These are phyloP conservation scores for Schwanniomyces vanrijiae DNA, from an alignment of 805 yeast species.

Conservation along the genomic window DNA sequence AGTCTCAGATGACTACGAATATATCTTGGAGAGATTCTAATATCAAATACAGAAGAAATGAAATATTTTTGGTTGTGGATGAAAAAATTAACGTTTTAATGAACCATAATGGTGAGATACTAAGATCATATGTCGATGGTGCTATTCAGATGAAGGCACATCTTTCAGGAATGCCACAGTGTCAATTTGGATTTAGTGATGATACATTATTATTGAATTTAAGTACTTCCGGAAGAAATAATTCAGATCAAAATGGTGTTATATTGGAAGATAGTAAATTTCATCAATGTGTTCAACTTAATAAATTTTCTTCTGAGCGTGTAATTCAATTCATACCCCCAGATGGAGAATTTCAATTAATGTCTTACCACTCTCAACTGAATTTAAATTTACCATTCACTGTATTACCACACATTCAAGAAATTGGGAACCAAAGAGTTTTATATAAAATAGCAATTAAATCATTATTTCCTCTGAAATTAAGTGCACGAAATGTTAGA, in stretches of 20 bases:
- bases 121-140: constrained; percentile 77
- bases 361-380: constrained; percentile 56
- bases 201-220: constrained; percentile 23
- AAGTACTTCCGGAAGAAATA: constrained; percentile 23
- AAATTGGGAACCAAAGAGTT: constrained; percentile 41
- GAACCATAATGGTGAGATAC: constrained; percentile 60
- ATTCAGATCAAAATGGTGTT: constrained; percentile 47
- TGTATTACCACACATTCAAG: constrained; percentile 55
- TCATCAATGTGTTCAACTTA: constrained; percentile 82
- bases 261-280: constrained; percentile 75
- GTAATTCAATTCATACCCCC: constrained; percentile 79
- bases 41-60: constrained; percentile 77
- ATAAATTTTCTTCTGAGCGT: constrained; percentile 63
- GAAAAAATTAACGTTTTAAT: constrained; percentile 75
- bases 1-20: constrained; percentile 1
- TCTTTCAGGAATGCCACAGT: constrained; percentile 78
- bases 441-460: constrained; percentile 61
- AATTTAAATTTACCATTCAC: constrained; percentile 70
- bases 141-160: constrained; percentile 67
- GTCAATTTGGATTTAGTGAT: constrained; percentile 77
- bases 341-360: constrained; percentile 81
- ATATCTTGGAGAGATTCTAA: constrained; percentile 72
- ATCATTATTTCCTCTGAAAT: constrained; percentile 58
- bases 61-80: constrained; percentile 70
- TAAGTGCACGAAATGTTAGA: constrained; percentile 62